These are phyloP conservation scores for Aspergillus bertholletiae DNA, from an alignment of 495 filamentous ascomycete genomes.

Conservation along the genomic window DNA sequence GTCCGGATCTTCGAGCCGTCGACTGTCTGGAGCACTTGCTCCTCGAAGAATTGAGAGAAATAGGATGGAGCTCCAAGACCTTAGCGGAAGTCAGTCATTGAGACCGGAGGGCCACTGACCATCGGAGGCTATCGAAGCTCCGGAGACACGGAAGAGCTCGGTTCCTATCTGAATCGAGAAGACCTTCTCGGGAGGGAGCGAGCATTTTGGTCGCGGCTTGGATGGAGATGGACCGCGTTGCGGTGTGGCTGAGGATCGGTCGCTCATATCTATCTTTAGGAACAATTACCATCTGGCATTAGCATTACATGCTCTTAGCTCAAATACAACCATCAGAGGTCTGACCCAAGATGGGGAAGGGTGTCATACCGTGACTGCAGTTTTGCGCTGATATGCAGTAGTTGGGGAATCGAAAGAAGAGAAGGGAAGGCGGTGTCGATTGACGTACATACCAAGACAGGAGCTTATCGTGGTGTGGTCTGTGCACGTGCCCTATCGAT, in stretches of 20 bases:
- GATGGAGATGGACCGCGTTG: neutral
- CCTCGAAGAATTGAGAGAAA: slow-evolving; percentile 91
- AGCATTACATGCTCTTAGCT: neutral
- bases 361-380: too few species aligned
- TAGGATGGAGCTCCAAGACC: slow-evolving; percentile 86
- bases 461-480: neutral
- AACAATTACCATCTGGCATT: neutral
- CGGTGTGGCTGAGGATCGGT: neutral
- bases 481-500: neutral
- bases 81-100: slow-evolving; percentile 31
- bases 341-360: neutral
- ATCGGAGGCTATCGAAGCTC: slow-evolving; percentile 93
- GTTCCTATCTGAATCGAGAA: slow-evolving; percentile 95
- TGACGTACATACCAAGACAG: too few species aligned
- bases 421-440: neutral
- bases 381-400: neutral
- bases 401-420: neutral
- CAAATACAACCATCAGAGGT: neutral
- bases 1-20: slow-evolving; percentile 58
- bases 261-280: neutral
- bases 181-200: slow-evolving; percentile 60
- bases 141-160: slow-evolving; percentile 86
- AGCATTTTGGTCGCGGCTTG: slow-evolving; percentile 12
- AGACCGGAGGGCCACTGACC: slow-evolving; percentile 55
- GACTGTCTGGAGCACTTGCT: slow-evolving; percentile 68